Evolutionary conservation across 768 basidiomycete species (phyloP), one percentile per base, ranked within the genome.

Genomic region (Trametes punicea): DNA sequence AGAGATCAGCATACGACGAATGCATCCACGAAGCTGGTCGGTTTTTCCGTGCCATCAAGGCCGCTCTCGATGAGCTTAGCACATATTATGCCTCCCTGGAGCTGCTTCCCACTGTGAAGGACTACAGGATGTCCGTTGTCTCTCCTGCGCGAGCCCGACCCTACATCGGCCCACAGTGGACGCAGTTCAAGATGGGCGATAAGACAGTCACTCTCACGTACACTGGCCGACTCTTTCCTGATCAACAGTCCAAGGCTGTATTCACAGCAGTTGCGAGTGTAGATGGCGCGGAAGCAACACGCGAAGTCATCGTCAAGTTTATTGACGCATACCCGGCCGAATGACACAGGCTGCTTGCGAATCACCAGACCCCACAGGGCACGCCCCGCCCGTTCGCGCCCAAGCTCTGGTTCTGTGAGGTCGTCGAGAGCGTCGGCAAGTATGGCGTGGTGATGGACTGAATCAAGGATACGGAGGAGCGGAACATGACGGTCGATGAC

Each of bases 391-490:
- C 18, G n/a, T 41, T 47, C n/a, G 55, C 62, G 33, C 62, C 62
- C 4, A 21, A 13, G n/a, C 51, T 60, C 8, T 44, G 46, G 30
- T 53, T 53, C 51, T 53, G 45, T 23, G 46, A 44, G 39, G 15
- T 25, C 4, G 48, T 46, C 21, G 10, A 36, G 27, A 46, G 30
- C 16, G 59, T 47, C 5, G 52, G 51, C 11, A 55, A 51, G 48
- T 46, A 45, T 21, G 55, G 60, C 51, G 45, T 60, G 44, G 55
- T 63, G 10, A 63, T 60, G 58, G 62, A 63, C 39, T 50, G 45
- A 16, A 11, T 60, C 13, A 34, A 20, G 25, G 51, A 48, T 21
- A 30, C n/a, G 48, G 21, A 29, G 38, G 40, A n/a, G 20, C 9
- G 36, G 42, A 33, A 2, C 36, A 36, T 1, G 39, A 46, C 3